Conservation (phyloP, 345 rosid genomes). For the Draba incana region DNA sequence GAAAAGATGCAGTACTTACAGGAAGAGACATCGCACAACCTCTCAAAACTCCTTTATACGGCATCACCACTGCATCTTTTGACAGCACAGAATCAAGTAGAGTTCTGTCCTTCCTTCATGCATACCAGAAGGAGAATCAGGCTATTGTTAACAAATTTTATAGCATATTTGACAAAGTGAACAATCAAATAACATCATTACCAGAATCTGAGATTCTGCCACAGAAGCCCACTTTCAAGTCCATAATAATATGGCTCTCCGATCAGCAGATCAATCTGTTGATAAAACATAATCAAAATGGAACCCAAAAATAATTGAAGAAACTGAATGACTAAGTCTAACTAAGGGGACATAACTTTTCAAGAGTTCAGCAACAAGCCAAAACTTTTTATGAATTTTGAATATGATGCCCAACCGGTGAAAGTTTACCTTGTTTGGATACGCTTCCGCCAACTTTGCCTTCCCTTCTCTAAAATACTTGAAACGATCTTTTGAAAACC, state of each 20-base stretch:
- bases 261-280: constrained; percentile 78
- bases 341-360: constrained; percentile 1
- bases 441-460: constrained; percentile 49
- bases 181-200: constrained; percentile 39
- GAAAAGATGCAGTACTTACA: constrained; percentile 52
- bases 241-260: constrained; percentile 88
- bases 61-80: constrained; percentile 63
- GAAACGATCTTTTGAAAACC: constrained; percentile 57
- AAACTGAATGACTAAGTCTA: not conserved
- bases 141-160: constrained; percentile 13
- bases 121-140: constrained; percentile 28
- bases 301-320: not conserved
- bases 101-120: constrained; percentile 77
- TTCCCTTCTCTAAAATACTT: constrained; percentile 53
- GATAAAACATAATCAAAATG: constrained; percentile 10
- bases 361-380: constrained; percentile 15
- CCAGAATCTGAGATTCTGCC: constrained; percentile 97
- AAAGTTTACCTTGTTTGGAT: constrained; percentile 56
- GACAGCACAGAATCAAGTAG: constrained; percentile 67
- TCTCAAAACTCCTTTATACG: constrained; percentile 77
- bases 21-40: constrained; percentile 88
- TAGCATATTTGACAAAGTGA: constrained; percentile 18
- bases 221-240: constrained; percentile 80
- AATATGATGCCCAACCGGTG: not conserved
- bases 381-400: not conserved